Conservation (phyloP, 2,329 filamentous ascomycete species). For the Incumbomyces lentus region DNA sequence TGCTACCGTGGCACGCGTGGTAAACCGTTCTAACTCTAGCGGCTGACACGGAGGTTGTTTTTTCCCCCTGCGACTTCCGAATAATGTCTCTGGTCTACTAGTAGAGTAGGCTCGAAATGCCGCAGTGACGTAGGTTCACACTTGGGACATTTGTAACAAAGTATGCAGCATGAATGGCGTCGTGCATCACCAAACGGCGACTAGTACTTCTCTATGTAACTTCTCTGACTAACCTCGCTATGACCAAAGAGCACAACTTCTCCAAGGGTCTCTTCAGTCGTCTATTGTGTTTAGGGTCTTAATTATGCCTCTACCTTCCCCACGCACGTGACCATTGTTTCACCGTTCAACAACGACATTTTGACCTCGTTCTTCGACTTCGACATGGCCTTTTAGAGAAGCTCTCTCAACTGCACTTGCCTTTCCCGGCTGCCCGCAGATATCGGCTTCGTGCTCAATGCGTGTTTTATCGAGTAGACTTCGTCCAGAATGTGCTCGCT, state of each 20-base stretch:
- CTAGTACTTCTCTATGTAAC: too few species aligned
- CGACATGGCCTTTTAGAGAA: background rate
- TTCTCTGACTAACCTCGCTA: too few species aligned
- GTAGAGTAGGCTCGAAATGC: too few species aligned
- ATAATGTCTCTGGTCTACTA: background rate
- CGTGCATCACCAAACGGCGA: too few species aligned
- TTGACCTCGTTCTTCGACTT: slow-evolving; percentile 2
- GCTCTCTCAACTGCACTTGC: background rate
- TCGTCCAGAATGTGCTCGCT: background rate
- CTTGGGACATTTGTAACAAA: too few species aligned
- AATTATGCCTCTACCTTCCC: too few species aligned
- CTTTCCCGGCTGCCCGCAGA: background rate
- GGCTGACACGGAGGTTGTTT: too few species aligned
- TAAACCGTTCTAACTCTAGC: background rate
- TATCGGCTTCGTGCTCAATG: background rate
- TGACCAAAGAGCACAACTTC: too few species aligned
- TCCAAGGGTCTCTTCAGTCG: background rate
- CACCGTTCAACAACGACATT: slow-evolving; percentile 2
- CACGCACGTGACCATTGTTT: background rate
- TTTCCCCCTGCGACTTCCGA: background rate
- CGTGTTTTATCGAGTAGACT: background rate
- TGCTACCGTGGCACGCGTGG: too few species aligned
- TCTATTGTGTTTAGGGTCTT: too few species aligned
- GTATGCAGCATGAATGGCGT: too few species aligned
- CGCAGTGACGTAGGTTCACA: too few species aligned